Evolutionary conservation across 305 asterid species (phyloP).

Genomic region (Fraxinus velutina): DNA sequence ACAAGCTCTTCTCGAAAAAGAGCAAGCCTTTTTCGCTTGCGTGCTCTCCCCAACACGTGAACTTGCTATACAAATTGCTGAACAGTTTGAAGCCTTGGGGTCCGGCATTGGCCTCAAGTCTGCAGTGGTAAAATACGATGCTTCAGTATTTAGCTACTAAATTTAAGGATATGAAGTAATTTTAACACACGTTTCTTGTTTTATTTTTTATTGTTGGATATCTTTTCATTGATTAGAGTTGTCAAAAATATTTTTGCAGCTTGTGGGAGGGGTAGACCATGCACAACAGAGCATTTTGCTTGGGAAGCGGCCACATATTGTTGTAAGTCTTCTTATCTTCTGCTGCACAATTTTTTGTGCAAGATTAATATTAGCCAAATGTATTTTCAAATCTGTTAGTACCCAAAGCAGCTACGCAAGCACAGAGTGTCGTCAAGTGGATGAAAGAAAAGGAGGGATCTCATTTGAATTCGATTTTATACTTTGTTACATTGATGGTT

Average conservation of each 20-base stretch:
- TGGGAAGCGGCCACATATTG: constrained; percentile 78
- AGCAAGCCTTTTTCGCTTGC: constrained; percentile 75
- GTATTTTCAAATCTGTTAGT: neutral
- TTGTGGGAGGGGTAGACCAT: constrained; percentile 78
- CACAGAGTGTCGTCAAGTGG: neutral
- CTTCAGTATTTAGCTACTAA: neutral
- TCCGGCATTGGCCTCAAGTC: constrained; percentile 67
- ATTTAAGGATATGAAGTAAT: neutral
- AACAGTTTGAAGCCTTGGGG: constrained; percentile 87
- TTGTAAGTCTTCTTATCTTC: constrained; percentile 44
- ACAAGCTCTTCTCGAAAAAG: constrained; percentile 59
- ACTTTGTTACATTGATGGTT: neutral
- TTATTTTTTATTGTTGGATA: neutral
- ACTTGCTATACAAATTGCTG: constrained; percentile 78
- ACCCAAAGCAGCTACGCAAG: neutral
- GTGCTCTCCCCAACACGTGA: constrained; percentile 87
- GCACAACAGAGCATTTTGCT: constrained; percentile 76
- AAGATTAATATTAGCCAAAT: neutral
- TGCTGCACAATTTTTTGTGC: neutral
- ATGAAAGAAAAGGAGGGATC: neutral
- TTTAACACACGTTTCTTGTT: neutral
- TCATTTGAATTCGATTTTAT: neutral
- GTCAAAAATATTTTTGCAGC: constrained; percentile 41
- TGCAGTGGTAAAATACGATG: constrained; percentile 48
- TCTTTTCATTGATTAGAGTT: constrained; percentile 6